These are phyloP conservation scores for Pythium biforme DNA, from an alignment of 352 stramenopile genomes.

Conservation along the genomic window DNA sequence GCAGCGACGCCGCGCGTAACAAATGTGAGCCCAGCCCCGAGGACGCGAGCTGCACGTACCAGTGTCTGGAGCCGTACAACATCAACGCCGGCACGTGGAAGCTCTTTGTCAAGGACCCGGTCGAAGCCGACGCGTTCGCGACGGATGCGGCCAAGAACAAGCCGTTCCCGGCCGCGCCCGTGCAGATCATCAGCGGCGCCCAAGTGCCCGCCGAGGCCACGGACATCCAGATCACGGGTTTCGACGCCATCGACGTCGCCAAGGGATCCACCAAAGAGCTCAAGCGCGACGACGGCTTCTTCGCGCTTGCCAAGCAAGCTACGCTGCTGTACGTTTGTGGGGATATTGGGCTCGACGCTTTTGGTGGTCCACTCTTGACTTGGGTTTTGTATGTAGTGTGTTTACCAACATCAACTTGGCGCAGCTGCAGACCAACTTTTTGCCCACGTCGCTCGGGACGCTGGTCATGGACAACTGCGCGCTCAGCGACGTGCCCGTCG, in stretches of 20 bases:
- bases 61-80: slow-evolving; percentile 69
- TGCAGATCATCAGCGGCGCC: slow-evolving; percentile 41
- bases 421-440: slow-evolving; percentile 40
- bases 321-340: slow-evolving; percentile 46
- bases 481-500: slow-evolving; percentile 43
- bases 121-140: slow-evolving; percentile 41
- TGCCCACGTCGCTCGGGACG: slow-evolving; percentile 47
- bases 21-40: slow-evolving; percentile 36
- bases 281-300: slow-evolving; percentile 43
- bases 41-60: slow-evolving; percentile 53
- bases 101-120: slow-evolving; percentile 69
- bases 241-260: slow-evolving; percentile 46
- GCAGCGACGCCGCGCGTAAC: slow-evolving; percentile 49
- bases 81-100: slow-evolving; percentile 42
- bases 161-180: slow-evolving; percentile 46
- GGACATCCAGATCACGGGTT: slow-evolving; percentile 76
- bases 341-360: too few relatives aligned
- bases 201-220: slow-evolving; percentile 42
- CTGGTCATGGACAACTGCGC: slow-evolving; percentile 73
- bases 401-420: slow-evolving; percentile 63
- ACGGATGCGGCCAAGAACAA: slow-evolving; percentile 21
- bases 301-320: slow-evolving; percentile 38
- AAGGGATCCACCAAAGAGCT: slow-evolving; percentile 64
- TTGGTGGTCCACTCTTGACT: too few relatives aligned
- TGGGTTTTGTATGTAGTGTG: slow-evolving; percentile 28